Base-by-base conservation (phyloP, 352 stramenopile genomes). In the Phytopythium delawarense region DNA sequence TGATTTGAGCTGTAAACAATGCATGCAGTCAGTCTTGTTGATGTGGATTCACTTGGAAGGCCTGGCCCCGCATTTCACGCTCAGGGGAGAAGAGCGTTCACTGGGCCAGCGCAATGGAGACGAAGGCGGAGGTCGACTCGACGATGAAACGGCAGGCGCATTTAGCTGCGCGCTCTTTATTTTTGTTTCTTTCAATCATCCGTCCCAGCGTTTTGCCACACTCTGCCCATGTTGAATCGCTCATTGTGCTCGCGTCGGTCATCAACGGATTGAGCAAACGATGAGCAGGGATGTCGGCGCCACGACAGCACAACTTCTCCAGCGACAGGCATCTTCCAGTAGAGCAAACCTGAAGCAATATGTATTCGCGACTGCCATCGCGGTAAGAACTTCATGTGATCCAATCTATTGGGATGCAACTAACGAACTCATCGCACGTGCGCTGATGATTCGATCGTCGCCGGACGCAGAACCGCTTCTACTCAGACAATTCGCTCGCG, bases 401-500 rank as follows among this genome's bases (percentile, higher is more conserved):
- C 23, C 9, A 7, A 25, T 28, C 15, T 52, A 1, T 18, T 2
- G 18, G n/a, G 11, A 40, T 50, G 6, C 11, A 35, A 12, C 2
- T 23, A 9, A 11, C 35, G 35, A 16, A 21, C 46, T 53, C 21
- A 35, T 23, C 25, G 23, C 15, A 20, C 46, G 12, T 11, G 23
- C 8, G 4, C 9, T 4, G 23, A 25, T 49, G n/a, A 30, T n/a
- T 35, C 56, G 20, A 18, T 11, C 7, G 42, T 23, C 18, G 16
- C 9, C 1, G 16, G 18, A 7, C 30, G 40, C 30, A 92, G 83
- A 71, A 92, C 54, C 79, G 83, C 32, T 92, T 92, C 61, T 92
- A 81, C 66, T 72, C 70, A 0, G 83, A 92, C 63, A 89, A 87
- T 18, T 92, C 83, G 9, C 79, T 92, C 12, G 68, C 72, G 23